These are phyloP conservation scores for Hypericum androsaemum DNA, from an alignment of 345 rosid genomes.

Conservation along the genomic window DNA sequence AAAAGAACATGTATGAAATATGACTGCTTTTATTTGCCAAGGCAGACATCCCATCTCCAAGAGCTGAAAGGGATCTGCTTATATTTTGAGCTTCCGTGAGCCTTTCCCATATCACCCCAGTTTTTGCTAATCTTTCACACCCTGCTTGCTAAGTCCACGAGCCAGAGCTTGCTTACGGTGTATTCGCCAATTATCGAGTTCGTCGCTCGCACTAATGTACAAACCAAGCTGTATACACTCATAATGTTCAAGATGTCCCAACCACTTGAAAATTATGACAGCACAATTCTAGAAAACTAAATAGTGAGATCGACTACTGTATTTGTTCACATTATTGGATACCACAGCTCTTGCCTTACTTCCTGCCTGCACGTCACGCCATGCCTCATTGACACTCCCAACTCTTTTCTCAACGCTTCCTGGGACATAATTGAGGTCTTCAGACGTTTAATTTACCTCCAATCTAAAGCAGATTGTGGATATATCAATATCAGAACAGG, in stretches of 20 bases:
- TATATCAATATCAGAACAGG: background rate
- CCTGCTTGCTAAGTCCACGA: constrained; percentile 97
- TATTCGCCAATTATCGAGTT: constrained; percentile 74
- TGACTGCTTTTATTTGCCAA: constrained; percentile 81
- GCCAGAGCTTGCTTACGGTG: constrained; percentile 98
- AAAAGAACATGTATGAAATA: constrained; percentile 94
- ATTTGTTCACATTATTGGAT: constrained; percentile 92
- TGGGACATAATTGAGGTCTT: constrained; percentile 77
- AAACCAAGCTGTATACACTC: constrained; percentile 77
- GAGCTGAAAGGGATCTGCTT: constrained; percentile 87
- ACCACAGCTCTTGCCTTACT: constrained; percentile 95
- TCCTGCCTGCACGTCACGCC: constrained; percentile 84
- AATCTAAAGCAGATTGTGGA: constrained; percentile 33
- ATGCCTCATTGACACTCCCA: constrained; percentile 57
- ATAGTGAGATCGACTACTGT: constrained; percentile 96
- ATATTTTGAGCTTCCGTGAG: constrained; percentile 96
- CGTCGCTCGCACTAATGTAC: constrained; percentile 76
- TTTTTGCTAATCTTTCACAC: constrained; percentile 90
- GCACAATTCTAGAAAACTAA: background rate
- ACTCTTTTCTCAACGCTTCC: constrained; percentile 85
- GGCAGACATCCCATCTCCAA: constrained; percentile 88
- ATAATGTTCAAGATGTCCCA: background rate
- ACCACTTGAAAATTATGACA: constrained; percentile 1
- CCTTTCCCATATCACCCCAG: constrained; percentile 84
- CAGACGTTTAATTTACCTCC: constrained; percentile 86